These are phyloP conservation scores for Ogataea parapolymorpha DNA, from an alignment of 805 yeast genomes.

Conservation along the genomic window DNA sequence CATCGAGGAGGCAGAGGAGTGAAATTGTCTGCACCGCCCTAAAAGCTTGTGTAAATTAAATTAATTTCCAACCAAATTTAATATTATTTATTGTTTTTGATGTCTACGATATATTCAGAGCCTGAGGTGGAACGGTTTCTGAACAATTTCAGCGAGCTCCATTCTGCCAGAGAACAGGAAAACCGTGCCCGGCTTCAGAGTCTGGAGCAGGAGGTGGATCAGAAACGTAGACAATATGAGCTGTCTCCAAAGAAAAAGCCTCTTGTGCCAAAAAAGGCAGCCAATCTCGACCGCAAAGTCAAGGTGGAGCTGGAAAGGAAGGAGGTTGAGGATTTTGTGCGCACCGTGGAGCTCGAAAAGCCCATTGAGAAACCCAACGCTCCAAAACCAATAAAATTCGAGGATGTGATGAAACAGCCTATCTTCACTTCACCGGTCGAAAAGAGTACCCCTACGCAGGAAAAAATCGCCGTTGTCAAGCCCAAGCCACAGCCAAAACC, in stretches of 20 bases:
- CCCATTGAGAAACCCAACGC: neutral
- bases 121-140: conserved; percentile 28
- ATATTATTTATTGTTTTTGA: neutral
- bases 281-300: conserved; percentile 5
- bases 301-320: neutral
- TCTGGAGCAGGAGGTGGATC: conserved; percentile 22
- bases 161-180: conserved; percentile 18
- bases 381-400: neutral
- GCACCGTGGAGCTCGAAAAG: neutral
- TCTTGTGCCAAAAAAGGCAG: conserved; percentile 26
- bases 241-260: conserved; percentile 24
- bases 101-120: conserved; percentile 14
- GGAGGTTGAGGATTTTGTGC: neutral
- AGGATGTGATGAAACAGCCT: conserved; percentile 1
- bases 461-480: neutral
- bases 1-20: conserved; percentile 19
- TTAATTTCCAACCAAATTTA: neutral
- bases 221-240: conserved; percentile 19
- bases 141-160: conserved; percentile 21
- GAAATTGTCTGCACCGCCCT: conserved; percentile 3
- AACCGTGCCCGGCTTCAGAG: conserved; percentile 15
- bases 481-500: neutral
- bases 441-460: neutral
- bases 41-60: neutral
- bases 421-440: neutral